These are phyloP conservation scores for Populus tomentosa DNA, from an alignment of 441 rosid species.

Conservation along the genomic window DNA sequence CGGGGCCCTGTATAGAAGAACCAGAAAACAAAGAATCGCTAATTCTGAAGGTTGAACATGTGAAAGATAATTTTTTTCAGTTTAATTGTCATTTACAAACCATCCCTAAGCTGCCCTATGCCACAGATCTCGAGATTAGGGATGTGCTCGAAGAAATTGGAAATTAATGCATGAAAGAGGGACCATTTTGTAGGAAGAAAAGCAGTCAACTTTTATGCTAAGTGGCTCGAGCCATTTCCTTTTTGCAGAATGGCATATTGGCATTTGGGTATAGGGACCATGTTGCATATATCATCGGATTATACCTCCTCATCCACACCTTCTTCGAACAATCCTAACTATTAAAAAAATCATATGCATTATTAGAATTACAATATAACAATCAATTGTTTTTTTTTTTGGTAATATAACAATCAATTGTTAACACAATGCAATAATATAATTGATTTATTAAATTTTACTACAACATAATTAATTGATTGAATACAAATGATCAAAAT, in stretches of 20 bases:
- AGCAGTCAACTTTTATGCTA: neutral
- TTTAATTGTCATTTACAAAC: too few species aligned
- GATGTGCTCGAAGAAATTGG: too few species aligned
- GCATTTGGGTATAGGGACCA: neutral
- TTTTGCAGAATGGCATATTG: neutral
- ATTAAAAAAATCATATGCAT: neutral
- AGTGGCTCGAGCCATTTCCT: neutral
- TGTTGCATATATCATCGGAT: neutral
- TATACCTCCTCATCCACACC: neutral
- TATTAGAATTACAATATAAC: neutral
- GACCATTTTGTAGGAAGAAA: neutral
- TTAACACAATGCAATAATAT: neutral
- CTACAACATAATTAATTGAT: neutral
- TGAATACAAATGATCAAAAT: neutral
- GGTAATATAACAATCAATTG: too few species aligned
- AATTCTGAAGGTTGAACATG: too few species aligned
- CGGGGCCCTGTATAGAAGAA: too few species aligned
- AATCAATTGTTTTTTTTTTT: neutral
- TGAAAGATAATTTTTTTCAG: too few species aligned
- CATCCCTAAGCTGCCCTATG: too few species aligned
- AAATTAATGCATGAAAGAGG: too few species aligned
- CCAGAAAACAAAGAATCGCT: too few species aligned
- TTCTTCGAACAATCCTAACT: neutral
- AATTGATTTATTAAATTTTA: too few species aligned
- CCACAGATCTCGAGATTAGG: too few species aligned